Conservation (phyloP, 192 early-diverging fungal species). For the Glomus cerebriforme region DNA sequence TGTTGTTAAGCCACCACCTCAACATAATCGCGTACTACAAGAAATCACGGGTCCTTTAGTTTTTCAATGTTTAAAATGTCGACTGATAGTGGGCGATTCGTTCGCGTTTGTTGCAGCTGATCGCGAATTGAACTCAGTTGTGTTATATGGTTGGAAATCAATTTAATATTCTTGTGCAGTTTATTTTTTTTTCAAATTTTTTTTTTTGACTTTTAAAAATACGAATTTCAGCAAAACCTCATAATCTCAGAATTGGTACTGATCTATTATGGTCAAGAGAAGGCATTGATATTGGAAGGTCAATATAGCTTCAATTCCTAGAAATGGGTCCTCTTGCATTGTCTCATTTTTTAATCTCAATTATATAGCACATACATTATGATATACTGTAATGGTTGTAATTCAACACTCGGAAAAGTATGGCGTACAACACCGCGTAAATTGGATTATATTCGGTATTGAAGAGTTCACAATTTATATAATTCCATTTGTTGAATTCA, state of each 20-base stretch:
- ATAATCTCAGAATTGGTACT: slow-evolving; percentile 26
- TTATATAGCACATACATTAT: slow-evolving; percentile 21
- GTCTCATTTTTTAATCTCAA: background rate
- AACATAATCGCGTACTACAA: background rate
- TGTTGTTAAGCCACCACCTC: background rate
- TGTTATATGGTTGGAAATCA: slow-evolving; percentile 25
- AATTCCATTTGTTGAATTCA: background rate
- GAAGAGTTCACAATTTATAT: background rate
- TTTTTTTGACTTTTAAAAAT: background rate
- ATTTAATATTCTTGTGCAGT: background rate
- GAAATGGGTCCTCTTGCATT: background rate
- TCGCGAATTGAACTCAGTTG: slow-evolving; percentile 11
- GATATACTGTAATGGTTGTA: slow-evolving; percentile 29
- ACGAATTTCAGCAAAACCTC: slow-evolving; percentile 28
- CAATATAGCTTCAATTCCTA: background rate
- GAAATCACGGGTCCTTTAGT: slow-evolving; percentile 25
- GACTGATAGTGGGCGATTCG: slow-evolving; percentile 31
- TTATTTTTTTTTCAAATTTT: background rate
- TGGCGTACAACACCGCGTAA: slow-evolving; percentile 29
- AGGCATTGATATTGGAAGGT: slow-evolving; percentile 33
- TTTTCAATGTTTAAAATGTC: slow-evolving; percentile 31
- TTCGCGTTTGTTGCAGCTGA: slow-evolving; percentile 28
- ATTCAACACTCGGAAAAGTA: slow-evolving; percentile 23
- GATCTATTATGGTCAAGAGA: slow-evolving; percentile 23
- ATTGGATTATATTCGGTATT: slow-evolving; percentile 33